Conservation (phyloP, 163 green algal species). For the Smithsoniella earleae region DNA sequence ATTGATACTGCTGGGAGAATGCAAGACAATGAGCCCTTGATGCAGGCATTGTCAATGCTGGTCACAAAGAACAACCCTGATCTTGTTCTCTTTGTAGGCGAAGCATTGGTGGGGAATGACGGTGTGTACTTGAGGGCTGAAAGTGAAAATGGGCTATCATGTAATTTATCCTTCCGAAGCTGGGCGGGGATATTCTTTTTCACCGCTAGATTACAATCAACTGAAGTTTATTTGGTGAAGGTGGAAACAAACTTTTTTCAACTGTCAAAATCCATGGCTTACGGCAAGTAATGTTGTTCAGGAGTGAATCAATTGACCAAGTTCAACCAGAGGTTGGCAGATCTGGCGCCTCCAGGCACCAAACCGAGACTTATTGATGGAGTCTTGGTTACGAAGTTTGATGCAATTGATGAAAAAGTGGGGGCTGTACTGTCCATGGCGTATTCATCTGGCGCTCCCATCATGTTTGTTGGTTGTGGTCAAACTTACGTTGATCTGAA, state of each 20-base stretch:
- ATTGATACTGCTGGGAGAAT: conserved; percentile 95
- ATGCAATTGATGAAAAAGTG: conserved; percentile 99
- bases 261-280: no score
- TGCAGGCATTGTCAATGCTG: conserved; percentile 88
- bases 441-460: conserved; percentile 84
- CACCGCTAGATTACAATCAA: no score
- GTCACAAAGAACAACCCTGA: conserved; percentile 91
- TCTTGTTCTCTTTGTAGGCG: conserved; percentile 96
- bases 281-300: not conserved
- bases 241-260: no score
- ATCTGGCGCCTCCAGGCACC: conserved; percentile 49
- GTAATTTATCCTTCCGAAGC: no score
- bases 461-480: conserved; percentile 97
- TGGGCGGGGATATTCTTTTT: no score
- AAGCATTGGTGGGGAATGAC: conserved; percentile 97
- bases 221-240: no score
- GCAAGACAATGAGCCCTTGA: conserved; percentile 99
- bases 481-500: conserved; percentile 97
- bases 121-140: conserved; percentile 45
- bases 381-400: conserved; percentile 98
- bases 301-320: conserved; percentile 95
- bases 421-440: conserved; percentile 97
- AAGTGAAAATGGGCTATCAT: no score
- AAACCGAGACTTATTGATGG: conserved; percentile 70
- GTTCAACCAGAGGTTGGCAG: conserved; percentile 79